A percentile compares a stretch with the other conserved stretches of the same genome.
phyloP scores from a whole-genome alignment of 495 filamentous ascomycete species.

The Pyronema omphalodes region DNA sequence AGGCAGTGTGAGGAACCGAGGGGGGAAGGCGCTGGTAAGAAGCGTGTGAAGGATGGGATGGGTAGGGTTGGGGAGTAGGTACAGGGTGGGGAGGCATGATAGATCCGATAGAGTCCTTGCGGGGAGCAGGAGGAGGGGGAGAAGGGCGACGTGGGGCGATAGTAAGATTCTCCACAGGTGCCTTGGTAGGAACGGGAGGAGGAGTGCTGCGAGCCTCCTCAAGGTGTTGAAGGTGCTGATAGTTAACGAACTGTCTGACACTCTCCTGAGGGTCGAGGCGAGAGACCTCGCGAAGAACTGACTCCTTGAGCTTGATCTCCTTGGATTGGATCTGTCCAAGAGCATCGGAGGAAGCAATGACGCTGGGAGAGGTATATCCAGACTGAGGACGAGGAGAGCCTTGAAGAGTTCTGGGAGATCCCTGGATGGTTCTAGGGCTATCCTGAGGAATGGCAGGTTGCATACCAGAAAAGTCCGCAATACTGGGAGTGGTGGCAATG shows the following conservation, averaged over 20 bases:
- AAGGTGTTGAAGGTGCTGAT: conserved; percentile 24
- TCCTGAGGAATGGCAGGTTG: no score
- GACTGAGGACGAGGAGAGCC: conserved; percentile 26
- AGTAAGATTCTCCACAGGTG: conserved; percentile 25
- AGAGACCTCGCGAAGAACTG: conserved; percentile 45
- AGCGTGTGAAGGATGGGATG: conserved; percentile 7
- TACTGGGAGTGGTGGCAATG: conserved; percentile 23
- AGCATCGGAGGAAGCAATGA: conserved; percentile 79
- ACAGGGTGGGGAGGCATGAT: background rate
- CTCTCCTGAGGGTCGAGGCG: conserved; percentile 74
- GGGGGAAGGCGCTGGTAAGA: conserved; percentile 10
- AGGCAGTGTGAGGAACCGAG: conserved; percentile 4
- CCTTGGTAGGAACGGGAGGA: conserved; percentile 30
- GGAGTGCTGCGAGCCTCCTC: conserved; percentile 26
- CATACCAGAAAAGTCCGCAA: conserved; percentile 17
- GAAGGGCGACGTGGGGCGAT: conserved; percentile 15
- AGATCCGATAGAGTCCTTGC: conserved; percentile 29
- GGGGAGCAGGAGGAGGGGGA: conserved; percentile 13
- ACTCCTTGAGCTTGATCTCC: conserved; percentile 50
- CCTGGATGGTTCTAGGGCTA: background rate
- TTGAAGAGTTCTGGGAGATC: background rate
- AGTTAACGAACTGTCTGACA: conserved; percentile 60
- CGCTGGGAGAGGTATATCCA: conserved; percentile 29
- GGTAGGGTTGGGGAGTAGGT: conserved; percentile 1
- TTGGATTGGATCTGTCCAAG: conserved; percentile 47